A percentile compares a stretch with the other conserved stretches of the same genome.
Evolutionary conservation across 2,329 filamentous ascomycete species (phyloP).

Genomic region (Nigrograna mackinnonii): DNA sequence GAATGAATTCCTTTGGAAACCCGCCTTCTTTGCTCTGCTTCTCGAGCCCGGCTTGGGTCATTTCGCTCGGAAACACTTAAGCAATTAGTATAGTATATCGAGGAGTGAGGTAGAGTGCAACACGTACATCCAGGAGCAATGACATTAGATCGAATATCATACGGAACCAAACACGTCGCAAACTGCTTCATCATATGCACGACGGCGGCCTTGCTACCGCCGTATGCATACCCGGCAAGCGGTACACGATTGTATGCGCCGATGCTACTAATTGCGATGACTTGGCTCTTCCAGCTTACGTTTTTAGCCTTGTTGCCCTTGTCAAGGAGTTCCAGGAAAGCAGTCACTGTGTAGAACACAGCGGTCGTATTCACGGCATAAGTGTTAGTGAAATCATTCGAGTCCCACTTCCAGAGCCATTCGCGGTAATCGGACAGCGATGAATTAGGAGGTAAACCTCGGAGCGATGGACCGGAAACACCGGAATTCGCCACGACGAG

Average conservation of each 20-base stretch:
- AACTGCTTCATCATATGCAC: slow-evolving; percentile 56
- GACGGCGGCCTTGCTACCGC: slow-evolving; percentile 48
- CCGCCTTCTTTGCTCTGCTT: no score
- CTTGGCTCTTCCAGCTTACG: slow-evolving; percentile 15
- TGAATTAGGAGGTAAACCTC: slow-evolving; percentile 1
- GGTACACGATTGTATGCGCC: slow-evolving; percentile 17
- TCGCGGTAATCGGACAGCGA: slow-evolving; percentile 7
- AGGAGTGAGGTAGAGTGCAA: background rate
- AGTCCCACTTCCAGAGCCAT: slow-evolving; percentile 36
- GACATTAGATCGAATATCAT: slow-evolving; percentile 53
- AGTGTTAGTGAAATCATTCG: slow-evolving; percentile 33
- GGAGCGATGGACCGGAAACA: slow-evolving; percentile 13
- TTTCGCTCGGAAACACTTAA: slow-evolving; percentile 19
- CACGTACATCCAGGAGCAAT: slow-evolving; percentile 51
- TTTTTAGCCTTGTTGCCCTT: slow-evolving; percentile 36
- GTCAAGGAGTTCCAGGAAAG: slow-evolving; percentile 47
- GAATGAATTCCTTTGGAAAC: slow-evolving; percentile 28
- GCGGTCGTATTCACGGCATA: slow-evolving; percentile 47
- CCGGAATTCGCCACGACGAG: slow-evolving; percentile 26
- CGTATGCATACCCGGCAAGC: slow-evolving; percentile 22
- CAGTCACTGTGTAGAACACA: slow-evolving; percentile 45
- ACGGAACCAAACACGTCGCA: slow-evolving; percentile 45
- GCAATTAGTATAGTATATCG: background rate
- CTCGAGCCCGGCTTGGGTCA: no score
- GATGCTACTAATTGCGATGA: slow-evolving; percentile 23